Evolutionary conservation across 768 basidiomycete genomes (phyloP), one percentile per base, ranked within the genome.

Genomic region (Mycena galericulata): DNA sequence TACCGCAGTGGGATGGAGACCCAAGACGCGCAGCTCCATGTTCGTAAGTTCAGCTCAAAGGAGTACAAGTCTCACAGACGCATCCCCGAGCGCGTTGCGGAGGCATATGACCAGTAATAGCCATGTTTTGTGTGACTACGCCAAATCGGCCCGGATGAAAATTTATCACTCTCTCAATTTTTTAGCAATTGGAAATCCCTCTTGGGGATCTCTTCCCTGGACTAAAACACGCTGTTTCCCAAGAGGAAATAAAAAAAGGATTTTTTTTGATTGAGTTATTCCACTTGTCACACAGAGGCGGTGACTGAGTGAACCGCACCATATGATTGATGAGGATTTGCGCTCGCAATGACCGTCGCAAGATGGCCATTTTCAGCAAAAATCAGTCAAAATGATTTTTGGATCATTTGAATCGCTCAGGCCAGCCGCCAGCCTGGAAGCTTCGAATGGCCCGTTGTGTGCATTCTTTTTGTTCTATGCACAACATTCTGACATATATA

Each of bases 21-120:
- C 20, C 60, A 63, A 36, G 72, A 67, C 34, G 51, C 68, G 62
- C 1, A 77, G 78, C 61, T 80, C 77, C 43, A 49, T 20, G 18
- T 73, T 0, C 62, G 65, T 29, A 3, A 26, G 26, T 41, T 40
- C 54, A 40, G 38, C 26, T 56, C 54, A 3, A 56, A 3, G 12
- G 27, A 9, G 20, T 56, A 56, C 17, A 40, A 24, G 29, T 56
- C 54, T 3, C 54, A 56, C 38, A 24, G n/a, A n/a, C n/a, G n/a
- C n/a, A n/a, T n/a, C n/a, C n/a, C n/a, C n/a, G n/a, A n/a, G n/a
- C n/a, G n/a, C n/a, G n/a, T n/a, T n/a, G n/a, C n/a, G n/a, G n/a
- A n/a, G n/a, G n/a, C n/a, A n/a, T n/a, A n/a, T n/a, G n/a, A n/a
- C n/a, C n/a, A n/a, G n/a, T n/a, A n/a, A n/a, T n/a, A n/a, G n/a